Percentiles rank a stretch among this genome's conserved stretches.
Conservation (phyloP, 169 alveolate genomes). For the Plasmodium sp. region DNA sequence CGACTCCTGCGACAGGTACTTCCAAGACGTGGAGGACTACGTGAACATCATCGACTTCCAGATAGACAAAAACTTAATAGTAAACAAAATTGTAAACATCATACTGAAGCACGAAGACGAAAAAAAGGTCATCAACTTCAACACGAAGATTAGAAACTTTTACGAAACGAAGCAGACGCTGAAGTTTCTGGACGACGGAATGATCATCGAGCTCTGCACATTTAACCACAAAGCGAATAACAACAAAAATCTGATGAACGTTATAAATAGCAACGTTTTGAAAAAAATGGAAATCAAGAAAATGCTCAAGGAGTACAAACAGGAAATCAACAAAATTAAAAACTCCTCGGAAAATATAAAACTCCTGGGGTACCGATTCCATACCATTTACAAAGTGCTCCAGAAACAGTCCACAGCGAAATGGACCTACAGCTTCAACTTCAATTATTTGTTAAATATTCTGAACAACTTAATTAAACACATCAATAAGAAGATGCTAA, state of each 20-base stretch:
- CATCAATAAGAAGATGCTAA: conserved; percentile 67
- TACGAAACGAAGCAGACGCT: conserved; percentile 71
- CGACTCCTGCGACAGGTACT: conserved; percentile 46
- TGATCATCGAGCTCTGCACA: conserved; percentile 56
- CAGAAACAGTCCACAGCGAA: conserved; percentile 14
- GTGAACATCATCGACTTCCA: conserved; percentile 56
- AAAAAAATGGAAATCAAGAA: conserved; percentile 72
- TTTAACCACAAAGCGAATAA: conserved; percentile 20
- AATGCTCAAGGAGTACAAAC: conserved; percentile 60
- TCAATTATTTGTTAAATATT: conserved; percentile 61
- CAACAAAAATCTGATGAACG: conserved; percentile 38
- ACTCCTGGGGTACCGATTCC: conserved; percentile 38
- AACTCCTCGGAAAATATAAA: conserved; percentile 51
- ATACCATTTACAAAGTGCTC: conserved; percentile 59
- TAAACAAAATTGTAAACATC: conserved; percentile 39
- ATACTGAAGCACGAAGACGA: conserved; percentile 64
- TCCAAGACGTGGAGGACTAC: conserved; percentile 64
- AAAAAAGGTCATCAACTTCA: conserved; percentile 49
- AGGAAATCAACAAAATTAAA: conserved; percentile 61
- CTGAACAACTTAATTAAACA: conserved; percentile 48
- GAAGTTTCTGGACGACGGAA: conserved; percentile 69
- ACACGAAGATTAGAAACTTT: conserved; percentile 60
- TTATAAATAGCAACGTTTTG: conserved; percentile 34
- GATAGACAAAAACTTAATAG: conserved; percentile 47
- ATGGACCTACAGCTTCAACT: conserved; percentile 23